Base-by-base conservation (phyloP, 1,139 yeast genomes). In the Candida neerlandica region DNA sequence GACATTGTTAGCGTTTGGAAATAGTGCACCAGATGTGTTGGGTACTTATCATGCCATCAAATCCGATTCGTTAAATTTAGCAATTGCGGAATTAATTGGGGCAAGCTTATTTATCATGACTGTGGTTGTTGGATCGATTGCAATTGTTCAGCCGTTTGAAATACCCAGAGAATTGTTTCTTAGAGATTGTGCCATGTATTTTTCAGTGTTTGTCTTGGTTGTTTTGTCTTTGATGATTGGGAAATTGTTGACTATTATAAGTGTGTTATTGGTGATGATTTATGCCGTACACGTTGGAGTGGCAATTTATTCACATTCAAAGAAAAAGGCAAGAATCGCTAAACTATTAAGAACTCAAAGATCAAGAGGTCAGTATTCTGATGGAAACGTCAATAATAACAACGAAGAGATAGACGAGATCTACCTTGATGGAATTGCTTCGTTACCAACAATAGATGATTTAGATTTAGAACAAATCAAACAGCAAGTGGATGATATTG, bases 1-100 rank as follows among this genome's bases (percentile, higher is more conserved):
- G 58, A 92, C 97, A 0, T 72, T 92, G 43, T 72, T 94, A 50
- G 96, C 99, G 0, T 75, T 92, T 54, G 98, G 98, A 0, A 94
- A 94, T 65, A 94, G 97, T 9, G 79, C 96, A 0, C 97, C 98
- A 0, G 99, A 94, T 66, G 84, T 94, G 3, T 78, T 91, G 44
- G 81, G 95, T 45, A 90, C 97, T 0, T 89, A 83, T 63, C 85
- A 85, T 40, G 96, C 97, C 5, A 81, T 91, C 81, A 75, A 76
- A 38, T 68, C 82, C 3, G 85, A 82, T 15, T 81, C 88, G 4
- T 84, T 87, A 0, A 78, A 90, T 2, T 70, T 94, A 63, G 98
- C 98, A 0, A 70, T 94, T 4, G 95, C 97, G 1, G 97, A 92
- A 65, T 72, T 92, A 37, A 67, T 90, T 32, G 98, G 99, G 0